Conservation (phyloP, 1,284 basidiomycete genomes). For the Rhizopogon parksii region DNA sequence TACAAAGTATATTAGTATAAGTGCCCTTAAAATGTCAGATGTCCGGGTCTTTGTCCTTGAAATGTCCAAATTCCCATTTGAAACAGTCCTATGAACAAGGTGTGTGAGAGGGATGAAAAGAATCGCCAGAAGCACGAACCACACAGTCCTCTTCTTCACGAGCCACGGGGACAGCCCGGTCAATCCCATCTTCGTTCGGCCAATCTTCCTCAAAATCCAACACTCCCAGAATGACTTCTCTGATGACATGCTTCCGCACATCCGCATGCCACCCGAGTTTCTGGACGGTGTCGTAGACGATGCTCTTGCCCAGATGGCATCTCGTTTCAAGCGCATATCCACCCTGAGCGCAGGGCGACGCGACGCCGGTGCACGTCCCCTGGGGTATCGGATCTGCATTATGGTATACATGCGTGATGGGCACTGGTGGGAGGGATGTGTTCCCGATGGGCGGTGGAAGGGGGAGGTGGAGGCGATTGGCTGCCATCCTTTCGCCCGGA, state of each 20-base stretch:
- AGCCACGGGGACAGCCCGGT: conserved; percentile 46
- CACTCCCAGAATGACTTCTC: conserved; percentile 68
- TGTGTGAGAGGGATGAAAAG: conserved; percentile 2
- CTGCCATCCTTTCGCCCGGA: conserved; percentile 86
- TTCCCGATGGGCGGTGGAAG: conserved; percentile 41
- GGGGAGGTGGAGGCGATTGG: conserved; percentile 79
- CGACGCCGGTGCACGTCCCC: conserved; percentile 65
- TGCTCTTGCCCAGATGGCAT: conserved; percentile 64
- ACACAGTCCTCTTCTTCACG: conserved; percentile 51
- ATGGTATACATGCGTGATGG: conserved; percentile 73
- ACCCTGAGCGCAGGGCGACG: conserved; percentile 56
- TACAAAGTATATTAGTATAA: background rate
- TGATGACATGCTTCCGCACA: conserved; percentile 78
- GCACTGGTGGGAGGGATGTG: conserved; percentile 27
- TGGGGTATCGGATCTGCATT: conserved; percentile 78
- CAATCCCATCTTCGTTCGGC: conserved; percentile 29
- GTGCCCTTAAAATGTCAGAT: background rate
- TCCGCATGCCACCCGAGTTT: conserved; percentile 82
- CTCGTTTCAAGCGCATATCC: conserved; percentile 70
- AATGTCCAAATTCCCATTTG: conserved; percentile 68
- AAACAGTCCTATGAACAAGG: conserved; percentile 51
- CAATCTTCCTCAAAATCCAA: conserved; percentile 52
- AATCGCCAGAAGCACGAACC: conserved; percentile 33
- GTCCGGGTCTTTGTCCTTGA: conserved; percentile 19
- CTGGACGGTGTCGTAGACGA: conserved; percentile 80